Base-by-base conservation (phyloP, 2,329 filamentous ascomycete species). In the Aspergillus thermomutatus region DNA sequence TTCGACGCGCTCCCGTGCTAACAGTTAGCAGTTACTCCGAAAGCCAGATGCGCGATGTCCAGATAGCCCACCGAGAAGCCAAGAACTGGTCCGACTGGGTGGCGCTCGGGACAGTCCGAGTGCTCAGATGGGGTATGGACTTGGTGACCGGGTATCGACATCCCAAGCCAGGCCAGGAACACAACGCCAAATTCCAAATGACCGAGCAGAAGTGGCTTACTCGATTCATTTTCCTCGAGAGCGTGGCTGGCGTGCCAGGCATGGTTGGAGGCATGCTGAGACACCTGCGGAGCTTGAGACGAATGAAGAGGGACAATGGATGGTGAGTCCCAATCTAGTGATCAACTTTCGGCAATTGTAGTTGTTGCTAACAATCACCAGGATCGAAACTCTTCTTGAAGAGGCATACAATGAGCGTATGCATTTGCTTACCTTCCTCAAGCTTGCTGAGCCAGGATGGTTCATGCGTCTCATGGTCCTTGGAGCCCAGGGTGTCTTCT, bases 181-280 rank as follows among this genome's bases (percentile, higher is more conserved):
- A 56, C 51, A 60, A 28, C 0, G 83, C 80, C 77, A 87, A 71
- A 67, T 96, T 84, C 67, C 72, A 73, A 34, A 90, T 90, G 80
- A 94, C 85, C 0, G 92, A 96, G 72, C 80, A 87, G 4, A 94
- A 97, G 77, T 99, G 94, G 88, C 81, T 97, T 66, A 84, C 90
- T 50, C 84, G 93, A 6, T 93, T 96, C 69, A 84, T 99, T 64
- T 99, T 99, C 74, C 83, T 99, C 34, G 94, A 99, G 74, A 92
- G 88, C 50, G 91, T 99, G 41, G 94, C 94, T 11, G 94, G 92
- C 34, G 94, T 97, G 0, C 94, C 94, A 0, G 94, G 94, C 7
- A 97, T 97, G 91, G 93, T 97, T 0, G 94, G 89, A 0, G 94
- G 92, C 23, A 97, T 96, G 90, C 80, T 97, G 17, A 83, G 94